Evolutionary conservation across 192 early-diverging fungal genomes (phyloP).

Genomic region (Dissophora globulifera): DNA sequence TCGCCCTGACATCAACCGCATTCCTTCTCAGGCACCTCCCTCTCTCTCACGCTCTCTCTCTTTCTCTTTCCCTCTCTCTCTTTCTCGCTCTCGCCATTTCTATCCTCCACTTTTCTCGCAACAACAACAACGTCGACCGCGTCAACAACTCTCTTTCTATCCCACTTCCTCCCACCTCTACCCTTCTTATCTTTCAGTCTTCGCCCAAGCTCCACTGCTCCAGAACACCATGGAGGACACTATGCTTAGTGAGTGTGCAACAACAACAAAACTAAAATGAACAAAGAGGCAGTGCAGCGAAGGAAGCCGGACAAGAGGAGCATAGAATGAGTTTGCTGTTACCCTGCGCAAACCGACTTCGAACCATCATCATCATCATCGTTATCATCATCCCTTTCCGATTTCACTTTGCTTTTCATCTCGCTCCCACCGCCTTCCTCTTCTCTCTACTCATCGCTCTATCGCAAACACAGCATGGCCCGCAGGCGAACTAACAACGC

Average conservation of each 20-base stretch:
- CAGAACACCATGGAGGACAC: not conserved
- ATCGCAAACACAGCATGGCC: not conserved
- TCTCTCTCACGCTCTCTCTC: not conserved
- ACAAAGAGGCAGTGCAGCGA: constrained; percentile 14
- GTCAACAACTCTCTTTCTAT: not conserved
- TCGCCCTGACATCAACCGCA: not conserved
- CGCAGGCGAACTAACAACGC: constrained; percentile 16
- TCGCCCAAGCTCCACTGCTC: too few relatives aligned
- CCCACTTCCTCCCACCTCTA: too few relatives aligned
- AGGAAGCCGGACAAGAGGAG: too few relatives aligned
- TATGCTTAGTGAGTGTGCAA: constrained; percentile 14
- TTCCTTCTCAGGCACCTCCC: not conserved
- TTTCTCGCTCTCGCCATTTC: not conserved
- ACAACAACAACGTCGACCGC: not conserved
- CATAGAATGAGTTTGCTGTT: too few relatives aligned
- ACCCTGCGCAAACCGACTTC: too few relatives aligned
- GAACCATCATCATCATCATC: constrained; percentile 19
- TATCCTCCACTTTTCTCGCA: not conserved
- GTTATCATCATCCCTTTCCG: not conserved
- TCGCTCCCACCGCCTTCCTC: not conserved
- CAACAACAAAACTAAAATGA: not conserved
- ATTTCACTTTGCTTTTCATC: not conserved
- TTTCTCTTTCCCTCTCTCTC: not conserved
- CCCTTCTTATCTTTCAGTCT: too few relatives aligned
- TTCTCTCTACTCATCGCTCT: not conserved